Evolutionary conservation across 768 basidiomycete species (phyloP), one percentile per base, ranked within the genome.

Genomic region (Calvatia gigantea): DNA sequence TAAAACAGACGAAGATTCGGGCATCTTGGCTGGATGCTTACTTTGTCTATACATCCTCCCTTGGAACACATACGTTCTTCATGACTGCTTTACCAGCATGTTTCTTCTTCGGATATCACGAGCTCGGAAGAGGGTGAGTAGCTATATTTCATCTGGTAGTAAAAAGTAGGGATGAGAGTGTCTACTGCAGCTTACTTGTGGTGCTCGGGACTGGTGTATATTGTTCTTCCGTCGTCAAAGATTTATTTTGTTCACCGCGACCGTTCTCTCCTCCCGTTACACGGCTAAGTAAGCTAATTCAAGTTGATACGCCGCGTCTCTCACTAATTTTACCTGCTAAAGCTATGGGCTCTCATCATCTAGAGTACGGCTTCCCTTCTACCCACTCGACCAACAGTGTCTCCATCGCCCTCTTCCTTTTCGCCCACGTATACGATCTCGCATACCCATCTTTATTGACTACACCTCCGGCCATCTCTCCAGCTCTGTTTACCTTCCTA

Each of bases 301-400:
- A 11, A 33, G 23, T 8, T 41, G 31, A 52, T 32, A 32, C 12
- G 19, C 51, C 9, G 17, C 52, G 25, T 19, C 28, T 4, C 23
- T 60, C 47, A 17, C 49, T 19, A 42, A 51, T 27, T 35, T 45
- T 35, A 54, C 14, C 35, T 31, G 29, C 11, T 31, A 33, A 60
- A 91, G 89, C 86, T 4, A 85, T 92, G 49, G 87, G 89, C 12
- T 80, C 74, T 1, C 89, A 91, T 64, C 90, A 93, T 61, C 78
- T 91, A 2, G 94, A 96, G 72, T 96, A 96, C 62, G 96, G 96
- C 21, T 96, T 98, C 65, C 95, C 94, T 0, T 96, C 94, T 0
- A 97, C 95, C 0, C 96, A 99, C 64, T 90, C 92, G 1, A 92
- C 94, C 6, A 96, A 97, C 68, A 83, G 85, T 51, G 80, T 94